phyloP scores from a whole-genome alignment of 345 rosid species.

The Citrus australasica region DNA sequence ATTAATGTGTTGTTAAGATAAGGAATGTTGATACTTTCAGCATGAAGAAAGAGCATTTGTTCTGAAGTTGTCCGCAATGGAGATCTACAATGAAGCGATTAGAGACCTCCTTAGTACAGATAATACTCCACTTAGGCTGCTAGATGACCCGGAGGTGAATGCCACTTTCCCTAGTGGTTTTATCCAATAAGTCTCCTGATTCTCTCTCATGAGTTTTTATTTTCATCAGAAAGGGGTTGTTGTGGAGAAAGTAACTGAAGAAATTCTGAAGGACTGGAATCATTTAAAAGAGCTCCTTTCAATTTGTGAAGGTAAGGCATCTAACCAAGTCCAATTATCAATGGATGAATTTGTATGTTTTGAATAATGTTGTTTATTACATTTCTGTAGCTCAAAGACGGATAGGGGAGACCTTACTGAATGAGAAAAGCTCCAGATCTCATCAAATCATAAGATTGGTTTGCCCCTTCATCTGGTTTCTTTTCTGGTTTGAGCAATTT shows the following conservation, averaged over 20 bases:
- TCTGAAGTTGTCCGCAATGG: conserved; percentile 92
- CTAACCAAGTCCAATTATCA: conserved; percentile 7
- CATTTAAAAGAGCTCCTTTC: conserved; percentile 86
- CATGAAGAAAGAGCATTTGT: conserved; percentile 91
- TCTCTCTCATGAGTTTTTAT: conserved; percentile 17
- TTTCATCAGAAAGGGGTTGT: conserved; percentile 73
- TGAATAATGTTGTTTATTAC: conserved; percentile 6
- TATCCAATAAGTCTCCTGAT: not conserved
- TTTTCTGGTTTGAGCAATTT: conserved; percentile 16
- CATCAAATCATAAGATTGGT: conserved; percentile 98
- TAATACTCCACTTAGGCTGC: conserved; percentile 70
- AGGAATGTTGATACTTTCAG: conserved; percentile 34
- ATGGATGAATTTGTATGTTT: conserved; percentile 10
- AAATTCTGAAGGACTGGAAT: conserved; percentile 75
- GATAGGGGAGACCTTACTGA: conserved; percentile 86
- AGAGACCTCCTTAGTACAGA: conserved; percentile 81
- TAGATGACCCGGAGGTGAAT: conserved; percentile 93
- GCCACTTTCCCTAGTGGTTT: not conserved
- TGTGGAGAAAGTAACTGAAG: conserved; percentile 84
- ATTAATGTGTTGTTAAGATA: not conserved
- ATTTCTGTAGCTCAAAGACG: conserved; percentile 74
- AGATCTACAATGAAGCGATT: conserved; percentile 93
- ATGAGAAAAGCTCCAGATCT: conserved; percentile 97
- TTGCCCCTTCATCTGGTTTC: conserved; percentile 12
- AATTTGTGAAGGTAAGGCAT: conserved; percentile 75